Evolutionary conservation across 371 early-diverging fungal species (phyloP).

Genomic region (Circinella minor): DNA sequence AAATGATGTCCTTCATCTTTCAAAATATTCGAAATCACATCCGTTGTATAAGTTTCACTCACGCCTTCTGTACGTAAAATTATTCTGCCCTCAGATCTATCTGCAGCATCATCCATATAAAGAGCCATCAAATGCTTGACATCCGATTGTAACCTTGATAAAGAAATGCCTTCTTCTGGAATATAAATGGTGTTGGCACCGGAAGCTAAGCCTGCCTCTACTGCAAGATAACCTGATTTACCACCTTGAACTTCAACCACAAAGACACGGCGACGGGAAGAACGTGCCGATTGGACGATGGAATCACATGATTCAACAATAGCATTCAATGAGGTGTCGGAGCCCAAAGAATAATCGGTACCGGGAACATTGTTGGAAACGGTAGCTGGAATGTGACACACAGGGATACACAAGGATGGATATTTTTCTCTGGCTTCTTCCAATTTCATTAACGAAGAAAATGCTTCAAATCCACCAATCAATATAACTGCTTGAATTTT

Average conservation of each 20-base stretch:
- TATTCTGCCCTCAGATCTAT: slow-evolving; percentile 81
- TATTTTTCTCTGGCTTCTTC: slow-evolving; percentile 74
- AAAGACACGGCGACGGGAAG: slow-evolving; percentile 93
- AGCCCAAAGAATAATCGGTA: slow-evolving; percentile 96
- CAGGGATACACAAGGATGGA: slow-evolving; percentile 91
- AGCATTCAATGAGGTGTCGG: slow-evolving; percentile 97
- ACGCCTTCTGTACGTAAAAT: slow-evolving; percentile 86
- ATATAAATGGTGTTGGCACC: slow-evolving; percentile 97
- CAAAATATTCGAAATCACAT: slow-evolving; percentile 87
- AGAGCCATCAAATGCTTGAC: slow-evolving; percentile 78
- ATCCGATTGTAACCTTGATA: slow-evolving; percentile 83
- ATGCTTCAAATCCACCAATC: slow-evolving; percentile 97
- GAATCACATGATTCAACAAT: slow-evolving; percentile 95
- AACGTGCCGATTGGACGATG: slow-evolving; percentile 91
- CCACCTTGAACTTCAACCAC: slow-evolving; percentile 99
- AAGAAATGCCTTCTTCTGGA: slow-evolving; percentile 91
- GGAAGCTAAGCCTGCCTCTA: slow-evolving; percentile 87
- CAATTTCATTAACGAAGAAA: slow-evolving; percentile 78
- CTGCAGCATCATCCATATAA: slow-evolving; percentile 74
- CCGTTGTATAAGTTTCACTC: slow-evolving; percentile 87
- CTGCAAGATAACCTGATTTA: slow-evolving; percentile 94
- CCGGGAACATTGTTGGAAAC: slow-evolving; percentile 99
- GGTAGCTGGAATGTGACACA: slow-evolving; percentile 96
- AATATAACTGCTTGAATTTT: slow-evolving; percentile 89
- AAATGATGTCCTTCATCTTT: slow-evolving; percentile 92